Evolutionary conservation across 169 alveolate species (phyloP).

Genomic region (Cryptosporidium meleagridis): DNA sequence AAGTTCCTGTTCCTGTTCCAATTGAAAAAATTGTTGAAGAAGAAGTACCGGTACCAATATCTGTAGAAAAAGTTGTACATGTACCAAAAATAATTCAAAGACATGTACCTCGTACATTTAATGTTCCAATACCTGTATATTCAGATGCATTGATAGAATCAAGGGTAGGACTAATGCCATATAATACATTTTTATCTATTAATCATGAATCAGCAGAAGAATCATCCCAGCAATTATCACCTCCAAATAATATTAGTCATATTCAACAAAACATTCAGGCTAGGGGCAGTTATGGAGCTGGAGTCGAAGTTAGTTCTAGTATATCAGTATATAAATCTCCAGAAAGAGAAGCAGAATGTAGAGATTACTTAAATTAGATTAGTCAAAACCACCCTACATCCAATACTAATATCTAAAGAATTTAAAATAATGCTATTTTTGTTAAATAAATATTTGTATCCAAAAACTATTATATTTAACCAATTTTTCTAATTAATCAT

Average conservation of each 20-base stretch:
- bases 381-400: background rate
- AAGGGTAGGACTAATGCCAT: slow-evolving; percentile 72
- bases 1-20: slow-evolving; percentile 72
- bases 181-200: slow-evolving; percentile 60
- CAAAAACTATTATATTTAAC: background rate
- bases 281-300: background rate
- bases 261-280: background rate
- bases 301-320: slow-evolving; percentile 15
- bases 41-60: slow-evolving; percentile 70
- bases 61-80: slow-evolving; percentile 71
- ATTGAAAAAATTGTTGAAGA: slow-evolving; percentile 70
- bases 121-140: slow-evolving; percentile 70
- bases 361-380: background rate
- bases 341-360: background rate
- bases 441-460: background rate
- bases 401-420: background rate
- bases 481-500: background rate
- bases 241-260: background rate
- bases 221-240: background rate
- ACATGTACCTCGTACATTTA: slow-evolving; percentile 73
- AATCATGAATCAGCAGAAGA: slow-evolving; percentile 11
- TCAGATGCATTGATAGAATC: slow-evolving; percentile 70
- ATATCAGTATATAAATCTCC: slow-evolving; percentile 10
- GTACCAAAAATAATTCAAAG: slow-evolving; percentile 72
- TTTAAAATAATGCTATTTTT: background rate